Evolutionary conservation across 1,284 basidiomycete species (phyloP), one percentile per base, ranked within the genome.

Genomic region (Papiliotrema flavescens): DNA sequence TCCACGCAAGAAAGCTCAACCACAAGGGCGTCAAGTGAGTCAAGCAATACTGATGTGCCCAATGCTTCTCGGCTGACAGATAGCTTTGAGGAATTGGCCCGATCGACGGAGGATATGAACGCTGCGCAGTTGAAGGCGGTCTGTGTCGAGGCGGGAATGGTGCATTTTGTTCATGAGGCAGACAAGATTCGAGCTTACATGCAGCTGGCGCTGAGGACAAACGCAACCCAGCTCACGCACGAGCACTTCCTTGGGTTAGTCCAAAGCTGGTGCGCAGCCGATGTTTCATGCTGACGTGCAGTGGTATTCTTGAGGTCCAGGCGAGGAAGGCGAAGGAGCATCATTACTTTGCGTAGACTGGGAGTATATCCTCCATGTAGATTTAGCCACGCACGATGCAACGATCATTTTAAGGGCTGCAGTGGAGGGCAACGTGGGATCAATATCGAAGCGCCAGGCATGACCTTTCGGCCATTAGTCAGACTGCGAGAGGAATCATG

Each of bases 61-160:
- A n/a, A n/a, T n/a, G n/a, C n/a, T n/a, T n/a, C n/a, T n/a, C n/a
- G 13, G 19, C 47, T 55, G 35, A 53, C 47, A 41, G 26, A 32
- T 46, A 74, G 71, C 75, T 89, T 83, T 69, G 85, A 87, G 61
- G 87, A 89, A 70, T 76, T 89, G 44, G 86, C 87, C 13, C 77
- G 86, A 57, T 84, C 82, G 55, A 88, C 86, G 17, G 87, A 88
- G 71, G 86, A 88, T 72, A 87, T 89, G 80, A 88, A 88, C 70
- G 86, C 74, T 49, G 76, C 77, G 8, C 77, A 79, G 62, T 63
- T 79, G 66, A 94, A 94, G 79, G 93, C 92, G 34, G 87, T 97
- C 20, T 93, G 94, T 79, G 88, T 98, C 14, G 94, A 97, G 78
- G 95, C 95, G 24, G 95, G 96, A 59, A 99, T 99, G 96, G 95